Base-by-base conservation (phyloP, 352 stramenopile species). In the Phytophthora hybrid region DNA sequence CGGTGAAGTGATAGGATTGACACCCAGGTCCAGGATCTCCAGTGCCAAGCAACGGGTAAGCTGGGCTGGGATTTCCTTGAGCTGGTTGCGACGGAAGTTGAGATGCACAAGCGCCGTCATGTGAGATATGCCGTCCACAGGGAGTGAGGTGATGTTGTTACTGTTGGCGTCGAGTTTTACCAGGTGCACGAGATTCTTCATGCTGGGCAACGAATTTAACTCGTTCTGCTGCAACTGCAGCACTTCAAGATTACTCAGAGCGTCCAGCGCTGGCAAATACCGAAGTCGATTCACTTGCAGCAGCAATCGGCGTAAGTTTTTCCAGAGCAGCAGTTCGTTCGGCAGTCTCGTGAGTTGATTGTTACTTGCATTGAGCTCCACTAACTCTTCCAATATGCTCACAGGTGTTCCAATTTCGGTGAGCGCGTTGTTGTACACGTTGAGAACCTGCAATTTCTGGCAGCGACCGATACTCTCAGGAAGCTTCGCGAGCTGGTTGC, bases 371-470 rank as follows among this genome's bases (percentile, higher is more conserved):
- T 92, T 97, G 47, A 97, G 64, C 53, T 95, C 87, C 47, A 90
- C 78, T 0, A 97, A 77, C 8, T 88, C 76, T 5, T 60, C 76
- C 3, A 97, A 78, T 13, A 82, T 68, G 29, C 73, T 82, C 23
- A 95, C 78, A 1, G 77, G 78, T 11, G 64, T 65, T 31, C 75
- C 75, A 5, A 97, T 74, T 5, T 81, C 74, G 37, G 61, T 79
- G 53, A 97, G 80, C 39, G 62, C 64, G 65, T 95, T 97, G 77
- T 94, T 93, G 76, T 92, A 95, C 21, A 95, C 71, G 53, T 95
- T 95, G 21, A 95, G 47, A 21, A 93, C 58, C 14, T 74, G 70
- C 13, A 97, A 73, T 7, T 77, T 73, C 11, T 66, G 61, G 69
- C 88, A 97, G 14, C 66, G 26, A 0, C 77, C 73, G 34, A 97